Percentiles rank a stretch among this genome's conserved stretches.
Evolutionary conservation across 2,329 filamentous ascomycete genomes (phyloP).

Genomic region (Diaporthe eres): DNA sequence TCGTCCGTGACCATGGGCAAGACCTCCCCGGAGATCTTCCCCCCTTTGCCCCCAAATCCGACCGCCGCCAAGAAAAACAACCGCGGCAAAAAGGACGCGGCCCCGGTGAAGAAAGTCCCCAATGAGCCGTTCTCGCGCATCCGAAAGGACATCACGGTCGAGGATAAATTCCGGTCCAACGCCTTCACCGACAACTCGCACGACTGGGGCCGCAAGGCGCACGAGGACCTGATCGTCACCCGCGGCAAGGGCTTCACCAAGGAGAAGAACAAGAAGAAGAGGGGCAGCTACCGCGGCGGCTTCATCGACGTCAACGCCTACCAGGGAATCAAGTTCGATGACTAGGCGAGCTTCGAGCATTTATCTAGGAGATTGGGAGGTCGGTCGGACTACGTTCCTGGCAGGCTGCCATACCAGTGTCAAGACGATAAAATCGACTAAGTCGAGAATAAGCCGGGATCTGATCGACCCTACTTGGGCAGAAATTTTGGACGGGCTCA

Average conservation of each 20-base stretch:
- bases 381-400: neutral
- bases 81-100: conserved; percentile 57
- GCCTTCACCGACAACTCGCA: conserved; percentile 78
- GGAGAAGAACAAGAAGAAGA: conserved; percentile 99
- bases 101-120: conserved; percentile 61
- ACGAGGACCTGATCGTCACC: conserved; percentile 89
- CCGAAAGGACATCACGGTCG: conserved; percentile 76
- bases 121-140: conserved; percentile 84
- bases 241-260: conserved; percentile 98
- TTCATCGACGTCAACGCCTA: conserved; percentile 85
- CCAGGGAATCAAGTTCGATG: conserved; percentile 95
- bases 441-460: neutral
- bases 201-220: conserved; percentile 90
- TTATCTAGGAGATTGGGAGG: neutral
- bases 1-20: conserved; percentile 65
- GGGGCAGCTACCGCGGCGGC: conserved; percentile 91
- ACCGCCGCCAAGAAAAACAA: conserved; percentile 54
- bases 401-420: neutral
- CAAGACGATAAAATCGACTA: neutral
- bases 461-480: neutral
- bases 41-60: conserved; percentile 68
- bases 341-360: conserved; percentile 64
- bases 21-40: conserved; percentile 64
- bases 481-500: neutral
- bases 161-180: conserved; percentile 81